These are phyloP conservation scores for Singerocomus inundabilis DNA, from an alignment of 1,284 basidiomycete species.

Conservation along the genomic window DNA sequence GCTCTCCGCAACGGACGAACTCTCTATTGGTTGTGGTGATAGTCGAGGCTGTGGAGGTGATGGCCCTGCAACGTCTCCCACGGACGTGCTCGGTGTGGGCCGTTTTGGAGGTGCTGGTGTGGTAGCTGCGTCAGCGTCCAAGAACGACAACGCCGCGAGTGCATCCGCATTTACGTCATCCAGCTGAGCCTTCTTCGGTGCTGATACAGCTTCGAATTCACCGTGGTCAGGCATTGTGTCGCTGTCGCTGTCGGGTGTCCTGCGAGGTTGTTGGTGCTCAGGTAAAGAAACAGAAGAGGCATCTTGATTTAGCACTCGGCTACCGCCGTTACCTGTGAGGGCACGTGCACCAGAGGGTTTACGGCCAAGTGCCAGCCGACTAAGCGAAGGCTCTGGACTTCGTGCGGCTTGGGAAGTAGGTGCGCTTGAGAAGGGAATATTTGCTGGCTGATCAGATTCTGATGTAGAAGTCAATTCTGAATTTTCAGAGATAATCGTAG, in stretches of 20 bases:
- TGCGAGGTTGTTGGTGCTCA: conserved; percentile 31
- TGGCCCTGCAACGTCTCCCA: conserved; percentile 14
- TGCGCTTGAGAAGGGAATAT: conserved; percentile 13
- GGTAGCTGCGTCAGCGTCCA: conserved; percentile 46
- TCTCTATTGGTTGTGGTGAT: conserved; percentile 21
- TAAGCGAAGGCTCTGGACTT: conserved; percentile 30
- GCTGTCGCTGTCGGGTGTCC: conserved; percentile 27
- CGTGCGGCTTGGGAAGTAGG: conserved; percentile 29
- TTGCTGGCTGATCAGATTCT: conserved; percentile 20
- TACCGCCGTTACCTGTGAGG: conserved; percentile 41
- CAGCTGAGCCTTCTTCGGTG: conserved; percentile 19
- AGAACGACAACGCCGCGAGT: conserved; percentile 72
- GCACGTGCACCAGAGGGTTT: conserved; percentile 88
- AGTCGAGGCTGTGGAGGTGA: conserved; percentile 29
- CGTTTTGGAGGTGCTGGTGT: conserved; percentile 20
- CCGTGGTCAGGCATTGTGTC: conserved; percentile 30
- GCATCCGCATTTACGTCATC: conserved; percentile 65
- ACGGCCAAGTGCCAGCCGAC: conserved; percentile 52
- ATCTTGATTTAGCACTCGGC: conserved; percentile 36
- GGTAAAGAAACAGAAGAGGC: conserved; percentile 29
- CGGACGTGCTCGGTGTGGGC: conserved; percentile 11
- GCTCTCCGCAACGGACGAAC: conserved; percentile 12
- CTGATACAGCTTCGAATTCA: conserved; percentile 6
- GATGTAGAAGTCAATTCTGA: conserved; percentile 34
- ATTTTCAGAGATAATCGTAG: conserved; percentile 41